Percentiles rank a stretch among this genome's conserved stretches.
Conservation (phyloP, 1,284 basidiomycete genomes). For the Trichosporon asahii region DNA sequence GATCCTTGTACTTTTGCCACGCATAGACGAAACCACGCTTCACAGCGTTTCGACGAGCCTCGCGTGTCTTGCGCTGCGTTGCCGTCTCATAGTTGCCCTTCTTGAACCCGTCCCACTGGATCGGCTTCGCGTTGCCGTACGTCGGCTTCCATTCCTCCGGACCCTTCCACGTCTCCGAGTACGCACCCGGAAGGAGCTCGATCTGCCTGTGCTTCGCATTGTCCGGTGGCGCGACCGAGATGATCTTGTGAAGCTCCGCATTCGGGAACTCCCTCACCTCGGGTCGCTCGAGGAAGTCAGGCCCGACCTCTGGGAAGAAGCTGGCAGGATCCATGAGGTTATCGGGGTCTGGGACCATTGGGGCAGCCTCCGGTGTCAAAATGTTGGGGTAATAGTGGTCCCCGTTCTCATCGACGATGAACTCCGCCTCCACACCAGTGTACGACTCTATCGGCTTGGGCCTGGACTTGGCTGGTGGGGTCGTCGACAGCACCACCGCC, state of each 20-base stretch:
- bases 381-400: conserved; percentile 33
- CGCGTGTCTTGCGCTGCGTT: conserved; percentile 29
- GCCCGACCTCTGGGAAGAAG: conserved; percentile 41
- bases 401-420: conserved; percentile 34
- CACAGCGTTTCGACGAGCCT: conserved; percentile 45
- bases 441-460: conserved; percentile 11
- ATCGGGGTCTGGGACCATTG: conserved; percentile 36
- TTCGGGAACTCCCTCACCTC: conserved; percentile 30
- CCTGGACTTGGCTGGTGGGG: conserved; percentile 4
- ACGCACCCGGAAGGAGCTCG: conserved; percentile 27
- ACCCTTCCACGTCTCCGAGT: conserved; percentile 34
- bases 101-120: conserved; percentile 37
- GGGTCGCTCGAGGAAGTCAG: conserved; percentile 26
- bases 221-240: conserved; percentile 25
- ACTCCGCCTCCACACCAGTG: conserved; percentile 6
- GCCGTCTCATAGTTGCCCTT: conserved; percentile 31
- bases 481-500: background rate
- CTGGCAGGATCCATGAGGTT: conserved; percentile 26
- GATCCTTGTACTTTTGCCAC: conserved; percentile 52
- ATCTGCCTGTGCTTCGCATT: conserved; percentile 9
- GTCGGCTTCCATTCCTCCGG: conserved; percentile 37
- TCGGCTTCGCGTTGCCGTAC: conserved; percentile 25
- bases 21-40: conserved; percentile 49
- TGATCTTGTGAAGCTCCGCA: conserved; percentile 30
- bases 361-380: conserved; percentile 26